Evolutionary conservation across 495 filamentous ascomycete genomes (phyloP), one percentile per base, ranked within the genome.

Genomic region (Trichoderma parareesei): DNA sequence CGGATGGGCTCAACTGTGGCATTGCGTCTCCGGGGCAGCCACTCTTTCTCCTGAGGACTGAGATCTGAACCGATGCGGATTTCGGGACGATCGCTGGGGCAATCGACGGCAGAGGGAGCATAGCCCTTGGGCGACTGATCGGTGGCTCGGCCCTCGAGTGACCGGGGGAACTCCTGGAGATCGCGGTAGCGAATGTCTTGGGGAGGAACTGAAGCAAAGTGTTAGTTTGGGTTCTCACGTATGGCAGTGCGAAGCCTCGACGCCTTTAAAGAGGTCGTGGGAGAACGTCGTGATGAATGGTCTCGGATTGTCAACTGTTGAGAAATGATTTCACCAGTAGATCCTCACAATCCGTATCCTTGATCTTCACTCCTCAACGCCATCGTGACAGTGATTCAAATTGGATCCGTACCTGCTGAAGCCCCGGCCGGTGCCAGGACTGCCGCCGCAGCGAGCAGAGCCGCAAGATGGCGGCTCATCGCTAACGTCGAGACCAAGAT

Each of bases 1-100:
- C 78, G 82, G 84, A 96, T 81, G n/a, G 90, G 84, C 3, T 81
- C 71, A 42, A 90, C 67, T 0, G 88, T 90, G 43, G 78, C 80
- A 49, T 71, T 73, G 57, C 87, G 76, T 62, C 87, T 77, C 57
- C 74, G 79, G 49, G 64, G 63, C 5, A 78, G 71, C 92, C 92
- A 97, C 68, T 79, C 71, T 38, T 79, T 82, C 74, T 97, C 92
- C 49, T 88, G 77, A 33, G 78, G 64, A 0, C 90, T 93, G 1
- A 95, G 75, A 6, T 69, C 67, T 10, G 69, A 67, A 33, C 89
- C 90, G 33, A 71, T 65, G 37, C 84, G 78, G 57, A 86, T 70
- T 0, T 77, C 73, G 4, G 82, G 82, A 68, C 75, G 75, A 20
- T 71, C 65, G 9, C 64, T 60, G 33, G 85, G 85, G 57, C 85